These are phyloP conservation scores for Keithomyces neogunnii DNA, from an alignment of 2,329 filamentous ascomycete species.

Conservation along the genomic window DNA sequence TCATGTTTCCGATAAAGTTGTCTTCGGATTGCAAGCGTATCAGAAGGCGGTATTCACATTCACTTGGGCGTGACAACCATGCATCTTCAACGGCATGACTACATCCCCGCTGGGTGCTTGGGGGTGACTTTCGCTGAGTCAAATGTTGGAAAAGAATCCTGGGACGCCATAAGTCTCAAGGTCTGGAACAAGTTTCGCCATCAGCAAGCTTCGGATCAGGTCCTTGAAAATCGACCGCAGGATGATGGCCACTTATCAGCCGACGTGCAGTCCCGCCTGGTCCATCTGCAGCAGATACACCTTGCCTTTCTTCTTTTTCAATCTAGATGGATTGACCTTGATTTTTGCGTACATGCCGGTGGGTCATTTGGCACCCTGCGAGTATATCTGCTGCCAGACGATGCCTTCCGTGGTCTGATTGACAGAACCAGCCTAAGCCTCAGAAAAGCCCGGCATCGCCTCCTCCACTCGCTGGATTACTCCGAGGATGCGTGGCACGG, in stretches of 20 bases:
- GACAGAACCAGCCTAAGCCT: constrained; percentile 37
- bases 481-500: constrained; percentile 49
- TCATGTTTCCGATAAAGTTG: neutral
- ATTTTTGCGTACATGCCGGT: constrained; percentile 21
- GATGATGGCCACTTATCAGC: constrained; percentile 12
- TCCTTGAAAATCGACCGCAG: neutral
- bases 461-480: constrained; percentile 49
- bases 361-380: constrained; percentile 30
- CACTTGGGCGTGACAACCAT: constrained; percentile 6
- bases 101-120: constrained; percentile 34
- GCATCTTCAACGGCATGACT: constrained; percentile 13
- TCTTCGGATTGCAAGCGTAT: neutral
- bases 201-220: neutral
- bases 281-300: constrained; percentile 16
- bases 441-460: constrained; percentile 31
- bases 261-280: constrained; percentile 19
- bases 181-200: constrained; percentile 17
- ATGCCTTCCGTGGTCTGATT: constrained; percentile 47
- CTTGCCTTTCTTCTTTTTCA: constrained; percentile 22
- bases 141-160: constrained; percentile 8
- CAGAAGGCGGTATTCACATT: neutral
- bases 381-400: constrained; percentile 58
- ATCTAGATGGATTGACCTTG: constrained; percentile 34
- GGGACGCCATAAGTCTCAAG: constrained; percentile 6
- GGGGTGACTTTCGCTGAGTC: constrained; percentile 16